Base-by-base conservation (phyloP, 164 flowering plant species). In the Magnolia sinica region DNA sequence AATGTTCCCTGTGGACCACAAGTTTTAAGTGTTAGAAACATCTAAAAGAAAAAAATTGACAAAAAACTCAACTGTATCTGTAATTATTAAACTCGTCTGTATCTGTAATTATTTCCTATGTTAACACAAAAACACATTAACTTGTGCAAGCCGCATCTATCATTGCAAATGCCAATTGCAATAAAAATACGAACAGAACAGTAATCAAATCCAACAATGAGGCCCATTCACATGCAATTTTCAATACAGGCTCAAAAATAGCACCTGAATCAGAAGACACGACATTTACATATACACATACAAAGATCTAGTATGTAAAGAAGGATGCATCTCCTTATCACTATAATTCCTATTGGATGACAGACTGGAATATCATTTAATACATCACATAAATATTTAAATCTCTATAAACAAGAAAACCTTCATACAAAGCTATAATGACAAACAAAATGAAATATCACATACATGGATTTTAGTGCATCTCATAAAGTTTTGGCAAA, bases 1-100 rank as follows among this genome's bases (percentile, higher is more conserved):
- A 96, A 87, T 68, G 85, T 82, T 63, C 83, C 97, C 98, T 95
- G 90, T 64, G 63, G 16, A 64, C n/a, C 10, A 16, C 13, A 50
- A 71, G 37, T 75, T 75, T 14, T 14, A 24, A 37, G 7, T 37
- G 45, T 14, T 31, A 68, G 2, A 67, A 1, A 24, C 18, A 11
- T 55, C 61, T 55, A 55, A 16, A 55, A 55, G 61, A 55, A 55
- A 55, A 55, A 55, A 37, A 4, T 5, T 4, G 7, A 4, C 7
- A 37, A 37, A 37, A 37, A 5, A 27, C 6, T 37, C 45, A 37
- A 37, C 45, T 37, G 45, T 37, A 37, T 37, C 45, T 37, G 45
- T 37, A 37, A 37, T 37, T 37, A 37, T 37, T 37, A 27, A 27
- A 27, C 6, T 37, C 45, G 2, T 3, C 45, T 37, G 45, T 37